Evolutionary conservation across 2,329 filamentous ascomycete genomes (phyloP), one percentile per base, ranked within the genome.

Genomic region (Pyrenochaeta sp.): DNA sequence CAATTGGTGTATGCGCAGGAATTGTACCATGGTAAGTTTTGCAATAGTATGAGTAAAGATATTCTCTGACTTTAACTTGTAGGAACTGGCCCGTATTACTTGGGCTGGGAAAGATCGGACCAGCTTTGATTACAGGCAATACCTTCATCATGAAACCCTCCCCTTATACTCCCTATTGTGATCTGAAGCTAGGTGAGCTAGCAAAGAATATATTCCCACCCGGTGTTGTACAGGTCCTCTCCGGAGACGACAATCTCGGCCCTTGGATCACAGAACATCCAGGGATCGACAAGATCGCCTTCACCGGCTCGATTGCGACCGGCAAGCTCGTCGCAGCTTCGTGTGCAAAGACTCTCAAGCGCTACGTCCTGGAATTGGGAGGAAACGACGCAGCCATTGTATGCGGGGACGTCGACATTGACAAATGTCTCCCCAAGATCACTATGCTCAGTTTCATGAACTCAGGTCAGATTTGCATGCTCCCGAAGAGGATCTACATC

Each of bases 381-480:
- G 83, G 83, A 4, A 85, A 86, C 47, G 82, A 85, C 48, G 75
- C 83, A 0, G 77, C 79, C 5, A 81, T 86, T 53, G 72, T 86
- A 13, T 76, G 77, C 31, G 74, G 74, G 1, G 81, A 84, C 41
- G 72, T 75, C n/a, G 75, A 75, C 31, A 71, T 77, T 13, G 69
- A 75, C 10, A 71, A 74, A 30, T 69, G 65, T n/a, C 53, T 68
- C 5, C 58, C 63, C 6, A 66, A 68, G 57, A 63, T 66, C 7
- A 53, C 58, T 3, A 63, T 58, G 43, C 49, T 59, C 11, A 74
- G 78, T 5, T 84, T 85, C 64, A 68, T 82, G 41, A 83, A 85
- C 71, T 76, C 77, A 2, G 82, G 82, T 6, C 81, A 85, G 60
- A 63, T 71, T 26, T 61, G 67, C 41, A 45, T 61, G 38, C 45